Percentiles rank a stretch among this genome's conserved stretches.
These are phyloP conservation scores for Tieghemiomyces parasiticus DNA, from an alignment of 192 early-diverging fungal genomes.

Conservation along the genomic window DNA sequence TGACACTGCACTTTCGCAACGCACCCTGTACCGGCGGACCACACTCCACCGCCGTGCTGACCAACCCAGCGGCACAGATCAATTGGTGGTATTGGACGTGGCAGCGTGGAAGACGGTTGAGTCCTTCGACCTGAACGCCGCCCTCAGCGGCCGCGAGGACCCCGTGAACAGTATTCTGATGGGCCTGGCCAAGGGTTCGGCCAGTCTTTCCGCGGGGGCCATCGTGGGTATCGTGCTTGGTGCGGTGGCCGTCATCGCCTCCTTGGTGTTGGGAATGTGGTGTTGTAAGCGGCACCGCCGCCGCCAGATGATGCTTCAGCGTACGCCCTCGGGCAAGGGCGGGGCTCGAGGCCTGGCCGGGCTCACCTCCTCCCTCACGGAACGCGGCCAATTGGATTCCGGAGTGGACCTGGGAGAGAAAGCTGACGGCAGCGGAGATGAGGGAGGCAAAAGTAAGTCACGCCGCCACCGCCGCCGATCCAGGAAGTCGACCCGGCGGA, in stretches of 20 bases:
- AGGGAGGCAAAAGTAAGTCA: neutral
- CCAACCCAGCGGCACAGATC: slow-evolving; percentile 8
- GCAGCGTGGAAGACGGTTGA: slow-evolving; percentile 8
- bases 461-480: neutral
- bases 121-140: slow-evolving; percentile 5
- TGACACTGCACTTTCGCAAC: neutral
- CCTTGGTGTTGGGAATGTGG: neutral
- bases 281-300: neutral
- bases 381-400: too few relatives aligned
- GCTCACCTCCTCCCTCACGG: too few relatives aligned
- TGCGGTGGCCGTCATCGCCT: neutral
- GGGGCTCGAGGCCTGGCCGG: neutral
- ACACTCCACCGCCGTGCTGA: neutral
- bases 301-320: neutral
- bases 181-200: neutral
- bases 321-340: neutral
- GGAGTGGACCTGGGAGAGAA: too few relatives aligned
- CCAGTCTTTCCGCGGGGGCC: slow-evolving; percentile 8
- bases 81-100: slow-evolving; percentile 8
- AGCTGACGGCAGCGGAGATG: too few relatives aligned
- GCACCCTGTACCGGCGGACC: neutral
- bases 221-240: slow-evolving; percentile 9
- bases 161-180: neutral
- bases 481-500: too few relatives aligned
- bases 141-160: neutral